Base-by-base conservation (phyloP, 78 protist species). In the Dictyostelium purpureum region DNA sequence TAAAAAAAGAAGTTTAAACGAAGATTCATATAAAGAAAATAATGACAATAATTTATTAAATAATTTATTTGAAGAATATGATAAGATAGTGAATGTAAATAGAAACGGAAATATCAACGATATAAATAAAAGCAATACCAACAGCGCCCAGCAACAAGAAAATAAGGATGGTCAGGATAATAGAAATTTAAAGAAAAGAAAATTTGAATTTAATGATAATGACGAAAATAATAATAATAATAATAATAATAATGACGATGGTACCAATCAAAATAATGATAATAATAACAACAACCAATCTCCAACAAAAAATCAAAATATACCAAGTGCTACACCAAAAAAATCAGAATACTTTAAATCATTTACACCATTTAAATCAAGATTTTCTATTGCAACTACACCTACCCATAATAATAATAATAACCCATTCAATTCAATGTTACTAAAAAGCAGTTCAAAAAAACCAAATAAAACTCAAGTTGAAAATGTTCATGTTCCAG, bases 311-410 rank as follows among this genome's bases (percentile, higher is more conserved):
- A 24, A 56, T 9, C 19, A 33, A 59, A n/a, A 59, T 26, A 31
- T 61, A 2, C 69, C 69, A 61, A 31, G 24, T 61, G 31, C 42
- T 61, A 61, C 69, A 61, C 69, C 69, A 14, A 61, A 61, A 31
- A 61, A 61, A 61, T 9, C 4, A 12, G 69, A 61, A 26, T 38
- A 40, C 21, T 79, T 79, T 79, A 37, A 79, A 37, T 63, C 31
- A 5, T 79, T 79, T 31, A 79, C 88, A 45, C 88, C 88, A 28
- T 31, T 57, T 12, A 79, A 79, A 31, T 79, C 88, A 45, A 79
- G 52, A 16, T 59, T 79, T 28, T 79, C n/a, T n/a, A n/a, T n/a
- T n/a, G n/a, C n/a, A n/a, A n/a, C n/a, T n/a, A n/a, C n/a, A n/a
- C n/a, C n/a, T n/a, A n/a, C n/a, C n/a, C n/a, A 57, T 61, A 77